Conservation (phyloP, 1,139 yeast genomes). For the Blastobotrys serpentis region DNA sequence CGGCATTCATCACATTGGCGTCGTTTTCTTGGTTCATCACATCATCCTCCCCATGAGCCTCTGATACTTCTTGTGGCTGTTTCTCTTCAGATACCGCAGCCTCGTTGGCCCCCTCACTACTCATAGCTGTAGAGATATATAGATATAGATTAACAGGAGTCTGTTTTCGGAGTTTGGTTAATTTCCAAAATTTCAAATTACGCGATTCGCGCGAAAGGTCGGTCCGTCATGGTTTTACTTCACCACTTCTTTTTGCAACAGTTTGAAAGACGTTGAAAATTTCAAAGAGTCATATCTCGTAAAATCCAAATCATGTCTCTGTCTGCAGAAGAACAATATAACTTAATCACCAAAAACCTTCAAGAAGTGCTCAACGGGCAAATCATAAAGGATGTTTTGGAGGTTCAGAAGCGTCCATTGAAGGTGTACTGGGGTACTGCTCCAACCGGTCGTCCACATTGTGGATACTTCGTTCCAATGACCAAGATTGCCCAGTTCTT, state of each 20-base stretch:
- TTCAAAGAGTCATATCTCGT: constrained; percentile 1
- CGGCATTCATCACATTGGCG: constrained; percentile 9
- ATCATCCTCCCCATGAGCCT: constrained; percentile 3
- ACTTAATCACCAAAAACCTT: constrained; percentile 76
- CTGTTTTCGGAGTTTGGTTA: constrained; percentile 3
- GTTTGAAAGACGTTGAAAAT: neutral
- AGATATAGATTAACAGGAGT: no score
- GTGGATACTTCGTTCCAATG: constrained; percentile 99
- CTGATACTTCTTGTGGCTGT: neutral
- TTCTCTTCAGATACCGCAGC: neutral
- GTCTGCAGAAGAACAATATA: constrained; percentile 63
- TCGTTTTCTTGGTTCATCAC: constrained; percentile 7
- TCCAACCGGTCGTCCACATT: constrained; percentile 97
- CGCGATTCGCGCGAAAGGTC: neutral
- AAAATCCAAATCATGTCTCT: constrained; percentile 13
- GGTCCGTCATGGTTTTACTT: neutral
- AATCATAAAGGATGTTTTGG: constrained; percentile 81
- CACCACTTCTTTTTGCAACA: neutral
- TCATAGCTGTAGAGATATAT: no score
- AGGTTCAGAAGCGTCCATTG: constrained; percentile 75
- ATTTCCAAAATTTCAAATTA: neutral
- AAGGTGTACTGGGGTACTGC: constrained; percentile 96
- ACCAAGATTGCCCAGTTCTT: constrained; percentile 91
- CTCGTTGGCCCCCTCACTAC: neutral
- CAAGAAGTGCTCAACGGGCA: constrained; percentile 91